Percentiles rank a stretch among this genome's conserved stretches.
Conservation (phyloP, 139 green algal species). For the Micromonas commoda region DNA sequence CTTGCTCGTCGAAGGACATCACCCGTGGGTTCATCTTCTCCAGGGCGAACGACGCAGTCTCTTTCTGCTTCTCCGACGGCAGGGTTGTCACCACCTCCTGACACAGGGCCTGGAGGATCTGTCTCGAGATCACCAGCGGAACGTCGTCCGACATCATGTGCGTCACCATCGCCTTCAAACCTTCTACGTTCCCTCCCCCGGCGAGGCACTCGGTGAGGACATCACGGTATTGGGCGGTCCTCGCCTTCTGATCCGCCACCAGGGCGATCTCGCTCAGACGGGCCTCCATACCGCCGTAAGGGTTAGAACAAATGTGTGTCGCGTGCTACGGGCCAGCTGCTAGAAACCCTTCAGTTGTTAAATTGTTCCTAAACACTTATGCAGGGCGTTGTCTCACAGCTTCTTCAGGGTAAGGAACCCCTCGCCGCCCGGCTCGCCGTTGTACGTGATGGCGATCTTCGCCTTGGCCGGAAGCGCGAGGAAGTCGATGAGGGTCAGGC, state of each 20-base stretch:
- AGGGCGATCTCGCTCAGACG: background rate
- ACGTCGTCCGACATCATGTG: slow-evolving; percentile 38
- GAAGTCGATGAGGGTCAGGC: slow-evolving; percentile 39
- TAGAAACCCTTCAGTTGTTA: no score
- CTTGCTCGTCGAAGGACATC: slow-evolving; percentile 80
- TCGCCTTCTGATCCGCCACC: background rate
- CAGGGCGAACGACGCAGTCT: slow-evolving; percentile 38
- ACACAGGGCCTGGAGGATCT: slow-evolving; percentile 35
- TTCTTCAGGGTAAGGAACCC: slow-evolving; percentile 40
- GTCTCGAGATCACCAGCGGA: slow-evolving; percentile 34
- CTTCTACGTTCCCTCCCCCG: background rate
- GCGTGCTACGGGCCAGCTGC: no score
- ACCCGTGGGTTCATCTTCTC: slow-evolving; percentile 62
- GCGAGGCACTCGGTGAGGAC: background rate
- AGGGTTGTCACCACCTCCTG: slow-evolving; percentile 29
- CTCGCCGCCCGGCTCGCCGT: slow-evolving; percentile 30
- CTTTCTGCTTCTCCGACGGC: slow-evolving; percentile 23
- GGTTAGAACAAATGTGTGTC: no score
- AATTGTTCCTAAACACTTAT: no score
- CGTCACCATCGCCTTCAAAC: background rate
- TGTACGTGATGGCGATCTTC: slow-evolving; percentile 35
- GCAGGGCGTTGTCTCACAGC: no score
- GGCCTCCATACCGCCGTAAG: background rate
- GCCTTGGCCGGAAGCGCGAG: slow-evolving; percentile 39
- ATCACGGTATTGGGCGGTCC: background rate